These are phyloP conservation scores for Xanthoconium purpureum DNA, from an alignment of 768 basidiomycete genomes.

Conservation along the genomic window DNA sequence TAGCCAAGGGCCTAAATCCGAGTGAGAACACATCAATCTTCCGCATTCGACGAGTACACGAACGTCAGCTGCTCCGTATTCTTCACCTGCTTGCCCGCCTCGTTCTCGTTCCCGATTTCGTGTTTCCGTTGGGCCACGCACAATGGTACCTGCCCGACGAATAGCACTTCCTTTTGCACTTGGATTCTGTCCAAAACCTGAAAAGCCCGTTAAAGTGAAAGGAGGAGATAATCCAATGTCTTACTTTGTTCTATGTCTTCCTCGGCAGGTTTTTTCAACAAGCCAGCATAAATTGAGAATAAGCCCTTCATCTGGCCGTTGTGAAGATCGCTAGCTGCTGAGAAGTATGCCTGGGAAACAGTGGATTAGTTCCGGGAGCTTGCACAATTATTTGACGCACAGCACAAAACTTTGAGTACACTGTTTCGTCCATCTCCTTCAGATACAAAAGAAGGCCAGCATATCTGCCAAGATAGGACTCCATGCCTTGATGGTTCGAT, in stretches of 20 bases:
- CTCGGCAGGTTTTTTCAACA: slow-evolving; percentile 64
- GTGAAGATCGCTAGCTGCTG: slow-evolving; percentile 80
- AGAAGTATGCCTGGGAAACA: slow-evolving; percentile 79
- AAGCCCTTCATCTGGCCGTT: slow-evolving; percentile 75
- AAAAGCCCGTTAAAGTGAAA: background rate
- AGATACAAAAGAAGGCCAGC: slow-evolving; percentile 87
- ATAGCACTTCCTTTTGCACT: slow-evolving; percentile 53
- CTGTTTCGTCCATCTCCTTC: slow-evolving; percentile 91
- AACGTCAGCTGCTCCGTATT: slow-evolving; percentile 72
- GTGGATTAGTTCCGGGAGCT: background rate
- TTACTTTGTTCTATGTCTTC: slow-evolving; percentile 75
- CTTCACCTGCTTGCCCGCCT: slow-evolving; percentile 54
- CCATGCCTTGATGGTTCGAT: slow-evolving; percentile 67
- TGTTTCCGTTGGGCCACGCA: slow-evolving; percentile 70
- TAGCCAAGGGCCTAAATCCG: slow-evolving; percentile 62
- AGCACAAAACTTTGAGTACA: slow-evolving; percentile 87
- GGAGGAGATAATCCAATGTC: slow-evolving; percentile 7
- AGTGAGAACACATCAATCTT: background rate
- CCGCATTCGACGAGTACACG: slow-evolving; percentile 10
- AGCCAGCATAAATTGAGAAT: slow-evolving; percentile 52
- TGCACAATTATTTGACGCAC: slow-evolving; percentile 45
- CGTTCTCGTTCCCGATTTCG: slow-evolving; percentile 45
- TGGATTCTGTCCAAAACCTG: slow-evolving; percentile 44
- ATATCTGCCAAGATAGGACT: slow-evolving; percentile 83
- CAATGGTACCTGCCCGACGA: slow-evolving; percentile 79